A percentile compares a stretch with the other conserved stretches of the same genome.
Evolutionary conservation across 768 basidiomycete genomes (phyloP).

Genomic region (Suillus subalutaceus): DNA sequence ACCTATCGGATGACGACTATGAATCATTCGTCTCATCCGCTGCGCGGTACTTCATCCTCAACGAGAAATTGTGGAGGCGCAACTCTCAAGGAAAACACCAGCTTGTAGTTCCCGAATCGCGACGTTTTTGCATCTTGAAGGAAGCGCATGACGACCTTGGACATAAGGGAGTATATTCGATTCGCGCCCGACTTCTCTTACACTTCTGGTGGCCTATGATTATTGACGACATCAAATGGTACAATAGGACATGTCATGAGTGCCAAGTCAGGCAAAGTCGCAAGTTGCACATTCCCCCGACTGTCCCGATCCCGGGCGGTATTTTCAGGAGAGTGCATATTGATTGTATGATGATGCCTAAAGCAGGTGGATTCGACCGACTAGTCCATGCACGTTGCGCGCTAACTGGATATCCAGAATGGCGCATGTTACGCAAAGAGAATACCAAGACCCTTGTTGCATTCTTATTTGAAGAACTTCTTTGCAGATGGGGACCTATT

Average conservation of each 20-base stretch:
- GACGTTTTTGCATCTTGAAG: neutral
- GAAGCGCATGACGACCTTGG: neutral
- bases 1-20: no score
- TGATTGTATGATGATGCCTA: constrained; percentile 9
- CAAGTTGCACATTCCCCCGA: neutral
- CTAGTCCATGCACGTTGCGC: constrained; percentile 19
- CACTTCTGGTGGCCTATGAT: constrained; percentile 10
- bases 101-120: accelerated
- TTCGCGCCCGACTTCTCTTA: accelerated
- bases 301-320: accelerated
- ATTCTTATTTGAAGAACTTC: constrained; percentile 26
- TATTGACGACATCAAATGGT: constrained; percentile 3
- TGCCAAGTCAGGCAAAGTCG: neutral
- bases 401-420: constrained; percentile 22
- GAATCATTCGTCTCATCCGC: accelerated
- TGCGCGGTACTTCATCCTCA: neutral
- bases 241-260: neutral
- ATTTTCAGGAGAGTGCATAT: neutral
- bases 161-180: constrained; percentile 8
- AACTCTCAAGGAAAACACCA: neutral
- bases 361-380: constrained; percentile 7
- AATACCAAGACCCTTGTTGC: neutral
- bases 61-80: neutral
- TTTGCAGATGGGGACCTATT: constrained; percentile 12
- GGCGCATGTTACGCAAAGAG: constrained; percentile 32